Evolutionary conservation across 2,329 filamentous ascomycete genomes (phyloP), one percentile per base, ranked within the genome.

Genomic region (Colletotrichum liaoningense): DNA sequence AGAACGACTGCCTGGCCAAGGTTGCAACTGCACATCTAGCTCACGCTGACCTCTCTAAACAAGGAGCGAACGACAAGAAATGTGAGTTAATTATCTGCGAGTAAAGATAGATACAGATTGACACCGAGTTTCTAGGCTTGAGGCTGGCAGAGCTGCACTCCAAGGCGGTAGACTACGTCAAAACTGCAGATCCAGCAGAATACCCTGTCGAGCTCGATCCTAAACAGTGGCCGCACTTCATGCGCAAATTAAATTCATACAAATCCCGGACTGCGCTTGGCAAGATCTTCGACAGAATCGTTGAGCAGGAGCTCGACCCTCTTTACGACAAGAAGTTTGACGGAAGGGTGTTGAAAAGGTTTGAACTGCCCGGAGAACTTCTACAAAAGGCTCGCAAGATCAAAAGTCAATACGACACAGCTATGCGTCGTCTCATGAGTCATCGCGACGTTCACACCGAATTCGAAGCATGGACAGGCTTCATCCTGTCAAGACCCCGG

Each of bases 151-250:
- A 88, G 9, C 84, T 98, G 3, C 97, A 99, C 80, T 98, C 97
- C 0, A 91, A 92, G 77, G 96, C 97, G 0, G 97, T 99, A 1
- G 97, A 99, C 81, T 99, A 97, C 79, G 92, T 94, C 57, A 99
- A 99, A 84, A 96, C 94, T 1, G 97, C 97, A 0, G 88, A 93
- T 11, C 90, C 93, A 0, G 96, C 95, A 0, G 83, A 88, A 24
- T 93, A 97, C 86, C 85, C 86, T 7, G 83, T 84, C 52, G 84
- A 87, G 0, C 84, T 97, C 4, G 85, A 86, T n/a, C 91, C 93
- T 0, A 85, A 78, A 6, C 84, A 77, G 67, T 97, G 91, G 89
- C 97, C 95, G 0, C 96, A 98, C 80, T 98, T 96, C 80, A 96
- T 97, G 92, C 80, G 75, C 28, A 42, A 42, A 19, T 87, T 84